Base-by-base conservation (phyloP, 352 stramenopile species). In the Phytophthora boehmeriae region DNA sequence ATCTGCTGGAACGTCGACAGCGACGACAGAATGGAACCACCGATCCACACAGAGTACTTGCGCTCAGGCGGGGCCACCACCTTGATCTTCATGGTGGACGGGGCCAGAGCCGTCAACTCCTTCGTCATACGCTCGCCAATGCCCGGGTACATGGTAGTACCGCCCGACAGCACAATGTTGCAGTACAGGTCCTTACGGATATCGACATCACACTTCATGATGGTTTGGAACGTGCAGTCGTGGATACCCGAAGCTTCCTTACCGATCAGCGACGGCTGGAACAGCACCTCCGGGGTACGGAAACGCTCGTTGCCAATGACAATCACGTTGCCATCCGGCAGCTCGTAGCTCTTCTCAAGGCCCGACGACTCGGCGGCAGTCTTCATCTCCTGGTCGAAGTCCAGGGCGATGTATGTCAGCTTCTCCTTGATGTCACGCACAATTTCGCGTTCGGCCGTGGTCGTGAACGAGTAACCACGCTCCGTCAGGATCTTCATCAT, bases 1-100 rank as follows among this genome's bases (percentile, higher is more conserved):
- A 99, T 98, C 63, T 97, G 89, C 75, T 99, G 92, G 93, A 99
- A 99, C 51, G 96, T 98, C 52, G 93, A 97, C n/a, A 99, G 78
- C 60, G 93, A 98, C 19, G 96, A 83, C 38, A 99, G 73, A 71
- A 99, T 98, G 54, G 92, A 98, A 64, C 97, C 97, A 84, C 97
- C 96, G 79, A 99, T 98, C 97, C 96, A 99, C 11, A 98, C 94
- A 30, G 92, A 98, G 88, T 98, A 99, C 80, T 98, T 96, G 63
- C 92, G 84, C 75, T 97, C 89, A 3, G 88, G 88, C 13, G 89
- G 93, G 42, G 96, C 92, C 10, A 98, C 77, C 44, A 99, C 96
- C 80, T 98, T 98, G 74, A 99, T 93, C 76, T 98, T 98, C 81
- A 98, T 98, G 22, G 89, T 96, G 13, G 88, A 72, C 54, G 95